Percentiles rank a stretch among this genome's conserved stretches.
phyloP scores from a whole-genome alignment of 352 stramenopile genomes.

The Elongisporangium undulatum region DNA sequence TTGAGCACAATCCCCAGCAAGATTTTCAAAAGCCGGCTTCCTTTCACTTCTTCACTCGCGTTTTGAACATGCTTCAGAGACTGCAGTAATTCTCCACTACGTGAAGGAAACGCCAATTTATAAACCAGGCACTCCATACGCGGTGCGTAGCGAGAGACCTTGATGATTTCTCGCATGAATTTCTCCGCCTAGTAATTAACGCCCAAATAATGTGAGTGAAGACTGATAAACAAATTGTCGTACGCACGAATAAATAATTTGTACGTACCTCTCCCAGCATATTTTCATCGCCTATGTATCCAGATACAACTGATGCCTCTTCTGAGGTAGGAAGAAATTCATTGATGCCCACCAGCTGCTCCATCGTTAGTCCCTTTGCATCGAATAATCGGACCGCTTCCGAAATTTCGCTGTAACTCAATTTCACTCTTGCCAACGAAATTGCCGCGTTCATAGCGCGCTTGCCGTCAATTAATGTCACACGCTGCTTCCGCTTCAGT shows the following conservation, averaged over 20 bases:
- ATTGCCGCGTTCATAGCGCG: slow-evolving; percentile 98
- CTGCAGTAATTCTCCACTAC: slow-evolving; percentile 74
- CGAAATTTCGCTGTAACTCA: slow-evolving; percentile 89
- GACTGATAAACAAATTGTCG: not conserved
- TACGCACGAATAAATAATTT: not conserved
- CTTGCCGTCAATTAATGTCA: slow-evolving; percentile 94
- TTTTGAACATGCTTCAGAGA: slow-evolving; percentile 83
- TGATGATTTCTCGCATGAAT: slow-evolving; percentile 86
- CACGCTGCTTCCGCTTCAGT: slow-evolving; percentile 71
- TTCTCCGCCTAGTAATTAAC: slow-evolving; percentile 56
- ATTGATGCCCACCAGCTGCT: slow-evolving; percentile 87
- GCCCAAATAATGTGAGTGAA: not conserved
- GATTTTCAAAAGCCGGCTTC: slow-evolving; percentile 90
- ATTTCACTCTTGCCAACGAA: slow-evolving; percentile 92
- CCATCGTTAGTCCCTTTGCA: slow-evolving; percentile 44
- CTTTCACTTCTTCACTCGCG: slow-evolving; percentile 93
- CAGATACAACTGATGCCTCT: slow-evolving; percentile 78
- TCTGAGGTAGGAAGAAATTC: slow-evolving; percentile 94
- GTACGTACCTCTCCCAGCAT: slow-evolving; percentile 61
- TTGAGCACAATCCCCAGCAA: slow-evolving; percentile 97
- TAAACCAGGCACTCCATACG: slow-evolving; percentile 82
- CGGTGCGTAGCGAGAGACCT: slow-evolving; percentile 60
- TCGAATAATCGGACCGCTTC: slow-evolving; percentile 69
- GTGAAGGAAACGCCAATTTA: slow-evolving; percentile 66
- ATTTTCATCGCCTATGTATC: slow-evolving; percentile 68